A percentile compares a stretch with the other conserved stretches of the same genome.
Evolutionary conservation across 768 basidiomycete genomes (phyloP).

Genomic region (Tulasnella sp.): DNA sequence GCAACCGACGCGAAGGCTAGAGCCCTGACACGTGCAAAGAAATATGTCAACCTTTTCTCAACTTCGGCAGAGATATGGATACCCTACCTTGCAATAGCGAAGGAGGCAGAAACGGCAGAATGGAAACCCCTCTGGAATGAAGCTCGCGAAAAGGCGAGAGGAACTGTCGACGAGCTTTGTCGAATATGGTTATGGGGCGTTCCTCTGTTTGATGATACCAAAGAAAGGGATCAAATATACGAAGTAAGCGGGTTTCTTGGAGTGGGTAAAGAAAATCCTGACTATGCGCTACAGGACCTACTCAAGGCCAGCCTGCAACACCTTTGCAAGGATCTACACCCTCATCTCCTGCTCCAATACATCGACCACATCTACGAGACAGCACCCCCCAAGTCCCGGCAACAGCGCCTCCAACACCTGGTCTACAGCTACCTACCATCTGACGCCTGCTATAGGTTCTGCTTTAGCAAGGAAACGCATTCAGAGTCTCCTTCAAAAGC

Average conservation of each 20-base stretch:
- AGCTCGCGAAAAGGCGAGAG: slow-evolving; percentile 42
- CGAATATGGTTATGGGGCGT: slow-evolving; percentile 58
- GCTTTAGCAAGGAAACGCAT: slow-evolving; percentile 16
- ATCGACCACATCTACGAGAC: slow-evolving; percentile 16
- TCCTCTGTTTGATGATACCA: slow-evolving; percentile 26
- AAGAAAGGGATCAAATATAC: slow-evolving; percentile 29
- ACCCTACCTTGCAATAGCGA: slow-evolving; percentile 48
- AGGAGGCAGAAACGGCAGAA: slow-evolving; percentile 31
- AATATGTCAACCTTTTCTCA: slow-evolving; percentile 44
- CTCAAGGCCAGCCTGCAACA: slow-evolving; percentile 47
- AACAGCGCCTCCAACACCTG: neutral
- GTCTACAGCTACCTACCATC: slow-evolving; percentile 13
- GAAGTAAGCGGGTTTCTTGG: slow-evolving; percentile 24
- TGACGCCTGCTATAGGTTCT: neutral
- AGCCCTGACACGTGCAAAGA: slow-evolving; percentile 42
- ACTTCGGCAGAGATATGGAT: slow-evolving; percentile 50
- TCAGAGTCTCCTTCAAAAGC: neutral
- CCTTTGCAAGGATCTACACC: neutral
- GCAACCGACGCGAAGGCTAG: slow-evolving; percentile 30
- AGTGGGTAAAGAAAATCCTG: neutral
- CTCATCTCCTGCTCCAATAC: slow-evolving; percentile 13
- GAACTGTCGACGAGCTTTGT: slow-evolving; percentile 34
- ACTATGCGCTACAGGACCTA: slow-evolving; percentile 37
- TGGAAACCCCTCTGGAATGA: slow-evolving; percentile 42
- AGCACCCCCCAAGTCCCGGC: neutral